Conservation (phyloP, 2,329 filamentous ascomycete genomes). For the Fusarium sp. region DNA sequence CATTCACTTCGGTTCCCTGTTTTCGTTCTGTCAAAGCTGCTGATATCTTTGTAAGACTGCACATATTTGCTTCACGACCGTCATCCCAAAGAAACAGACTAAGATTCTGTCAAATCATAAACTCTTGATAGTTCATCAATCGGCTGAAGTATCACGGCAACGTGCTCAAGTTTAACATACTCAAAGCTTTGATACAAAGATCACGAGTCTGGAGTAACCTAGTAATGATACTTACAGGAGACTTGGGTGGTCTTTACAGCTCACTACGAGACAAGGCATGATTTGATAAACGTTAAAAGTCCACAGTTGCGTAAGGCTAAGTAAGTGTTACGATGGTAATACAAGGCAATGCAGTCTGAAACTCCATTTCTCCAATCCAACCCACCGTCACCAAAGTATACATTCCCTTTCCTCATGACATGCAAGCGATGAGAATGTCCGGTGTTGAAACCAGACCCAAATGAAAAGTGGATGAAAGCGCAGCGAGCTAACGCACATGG, state of each 20-base stretch:
- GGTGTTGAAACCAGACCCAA: conserved; percentile 17
- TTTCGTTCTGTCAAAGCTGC: not conserved
- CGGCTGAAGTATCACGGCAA: not conserved
- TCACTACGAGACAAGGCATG: not conserved
- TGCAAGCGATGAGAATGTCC: conserved; percentile 26
- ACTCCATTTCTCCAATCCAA: conserved; percentile 29
- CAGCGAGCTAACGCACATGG: conserved; percentile 1
- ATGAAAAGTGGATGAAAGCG: conserved; percentile 12
- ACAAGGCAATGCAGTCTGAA: conserved; percentile 27
- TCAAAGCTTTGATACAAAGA: not conserved
- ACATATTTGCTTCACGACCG: not conserved
- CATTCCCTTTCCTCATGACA: conserved; percentile 32
- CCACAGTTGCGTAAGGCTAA: conserved; percentile 14
- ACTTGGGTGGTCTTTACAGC: not conserved
- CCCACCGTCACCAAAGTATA: conserved; percentile 18
- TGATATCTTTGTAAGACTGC: too few species aligned
- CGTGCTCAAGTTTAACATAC: not conserved
- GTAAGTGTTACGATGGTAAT: conserved; percentile 24
- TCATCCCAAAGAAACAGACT: not conserved
- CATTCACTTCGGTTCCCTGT: not conserved
- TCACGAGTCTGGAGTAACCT: not conserved
- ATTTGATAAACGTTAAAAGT: not conserved
- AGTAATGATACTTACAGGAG: not conserved
- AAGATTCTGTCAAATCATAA: not conserved
- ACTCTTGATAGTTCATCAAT: not conserved